phyloP scores from a whole-genome alignment of 164 flowering plant genomes.

The Euptelea pleiosperma region DNA sequence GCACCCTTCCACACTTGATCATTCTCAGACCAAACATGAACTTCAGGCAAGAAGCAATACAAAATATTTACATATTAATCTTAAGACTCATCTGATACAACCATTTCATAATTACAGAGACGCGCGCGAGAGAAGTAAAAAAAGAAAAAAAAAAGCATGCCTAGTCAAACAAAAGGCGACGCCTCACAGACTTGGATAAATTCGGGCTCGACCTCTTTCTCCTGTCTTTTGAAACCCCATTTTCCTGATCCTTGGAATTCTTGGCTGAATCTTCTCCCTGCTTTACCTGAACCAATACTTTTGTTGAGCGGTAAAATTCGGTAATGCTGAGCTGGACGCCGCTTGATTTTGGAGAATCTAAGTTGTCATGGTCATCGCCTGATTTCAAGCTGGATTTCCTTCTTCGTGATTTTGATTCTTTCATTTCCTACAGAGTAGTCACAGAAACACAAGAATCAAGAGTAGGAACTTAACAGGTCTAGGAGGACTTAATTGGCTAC shows the following conservation, averaged over 20 bases:
- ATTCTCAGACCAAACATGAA: not conserved
- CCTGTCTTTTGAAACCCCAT: conserved; percentile 22
- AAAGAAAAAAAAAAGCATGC: not conserved
- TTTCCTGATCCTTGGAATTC: conserved; percentile 15
- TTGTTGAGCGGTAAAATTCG: conserved; percentile 62
- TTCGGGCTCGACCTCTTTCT: conserved; percentile 27
- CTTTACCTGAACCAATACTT: conserved; percentile 31
- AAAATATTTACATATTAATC: conserved; percentile 3
- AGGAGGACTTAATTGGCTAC: not conserved
- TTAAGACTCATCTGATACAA: not conserved
- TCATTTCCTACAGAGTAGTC: conserved; percentile 40
- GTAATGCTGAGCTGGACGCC: conserved; percentile 61
- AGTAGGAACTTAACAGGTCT: not conserved
- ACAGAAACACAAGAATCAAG: not conserved
- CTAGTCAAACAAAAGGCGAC: conserved; percentile 64
- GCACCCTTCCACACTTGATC: not conserved
- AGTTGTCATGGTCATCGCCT: conserved; percentile 17
- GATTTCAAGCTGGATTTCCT: conserved; percentile 25
- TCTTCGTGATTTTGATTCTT: conserved; percentile 41
- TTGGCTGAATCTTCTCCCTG: conserved; percentile 26
- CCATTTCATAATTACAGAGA: conserved; percentile 8
- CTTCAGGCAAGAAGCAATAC: not conserved
- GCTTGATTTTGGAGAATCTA: conserved; percentile 36
- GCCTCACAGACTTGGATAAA: conserved; percentile 64
- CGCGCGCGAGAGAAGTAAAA: not conserved